Base-by-base conservation (phyloP, 116 monocot genomes). In the Iris pallida region DNA sequence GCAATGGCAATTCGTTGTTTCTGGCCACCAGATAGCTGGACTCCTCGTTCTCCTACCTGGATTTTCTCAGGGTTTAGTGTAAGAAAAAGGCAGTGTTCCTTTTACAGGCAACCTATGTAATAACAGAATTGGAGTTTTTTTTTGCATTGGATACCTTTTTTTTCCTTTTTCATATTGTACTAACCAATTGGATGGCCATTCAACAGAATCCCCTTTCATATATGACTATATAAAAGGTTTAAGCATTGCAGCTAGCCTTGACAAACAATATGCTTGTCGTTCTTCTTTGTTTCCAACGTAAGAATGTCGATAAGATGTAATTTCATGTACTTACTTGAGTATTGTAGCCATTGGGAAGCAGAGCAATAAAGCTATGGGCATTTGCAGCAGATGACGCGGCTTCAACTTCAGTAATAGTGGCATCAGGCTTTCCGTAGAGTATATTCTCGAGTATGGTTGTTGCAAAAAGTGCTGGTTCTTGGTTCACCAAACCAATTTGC, bases 1-100 rank as follows among this genome's bases (percentile, higher is more conserved):
- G 98, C 98, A 66, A 98, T 98, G 20, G 98, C 98, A 68, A 98
- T 90, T 55, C 98, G 65, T 63, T 98, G 98, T 68, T 98, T 98
- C 72, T 98, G 98, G 16, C 98, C 98, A 61, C 98, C 98, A 61
- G 98, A 98, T 2, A 98, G 82, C 67, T 98, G 98, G 40, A 92
- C 76, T n/a, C 98, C 98, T 42, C 98, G 64, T 73, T 98, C 98
- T 59, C 98, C 98, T 5, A 84, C 98, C 97, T 96, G 66, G 46
- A 71, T 51, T 75, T 1, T 8, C 17, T 9, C 51, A 69, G 5
- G 60, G 14, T 52, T 7, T 42, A 4, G 17, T 64, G 47, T 19
- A 41, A 47, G 14, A 64, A 64, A 18, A n/a, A 19, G 19, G 19
- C 42, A 11, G 7, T 41, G 41, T 18, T 16, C 16, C 5, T 30